A percentile compares a stretch with the other conserved stretches of the same genome.
phyloP scores from a whole-genome alignment of 306 rosid genomes.

The Casuarina glauca region DNA sequence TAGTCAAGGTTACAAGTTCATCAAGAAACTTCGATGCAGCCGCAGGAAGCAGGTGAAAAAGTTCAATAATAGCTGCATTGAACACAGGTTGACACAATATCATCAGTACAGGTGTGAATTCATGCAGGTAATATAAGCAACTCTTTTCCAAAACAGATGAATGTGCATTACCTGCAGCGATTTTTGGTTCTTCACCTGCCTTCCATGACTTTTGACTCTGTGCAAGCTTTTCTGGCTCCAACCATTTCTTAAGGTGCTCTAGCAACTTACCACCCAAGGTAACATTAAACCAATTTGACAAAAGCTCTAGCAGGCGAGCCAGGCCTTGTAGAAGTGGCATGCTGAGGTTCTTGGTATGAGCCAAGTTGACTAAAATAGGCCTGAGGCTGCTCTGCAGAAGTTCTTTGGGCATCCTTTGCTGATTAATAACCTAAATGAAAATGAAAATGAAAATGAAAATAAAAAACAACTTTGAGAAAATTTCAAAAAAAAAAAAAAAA shows the following conservation, averaged over 20 bases:
- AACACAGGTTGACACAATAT: slow-evolving; percentile 18
- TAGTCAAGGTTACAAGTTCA: slow-evolving; percentile 94
- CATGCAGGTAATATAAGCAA: slow-evolving; percentile 26
- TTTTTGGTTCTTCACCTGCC: slow-evolving; percentile 99
- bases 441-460: slow-evolving; percentile 27
- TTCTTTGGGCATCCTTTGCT: slow-evolving; percentile 94
- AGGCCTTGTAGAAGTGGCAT: slow-evolving; percentile 99
- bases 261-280: slow-evolving; percentile 90
- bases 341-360: slow-evolving; percentile 91
- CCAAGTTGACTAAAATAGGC: slow-evolving; percentile 95
- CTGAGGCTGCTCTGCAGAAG: slow-evolving; percentile 96
- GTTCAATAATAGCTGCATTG: slow-evolving; percentile 91
- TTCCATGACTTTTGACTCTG: slow-evolving; percentile 96
- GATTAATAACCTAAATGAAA: slow-evolving; percentile 81
- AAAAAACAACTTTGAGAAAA: slow-evolving; percentile 10
- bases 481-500: background rate
- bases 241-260: slow-evolving; percentile 98
- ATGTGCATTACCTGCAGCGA: slow-evolving; percentile 82
- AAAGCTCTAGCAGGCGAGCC: slow-evolving; percentile 92
- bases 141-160: slow-evolving; percentile 27
- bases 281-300: slow-evolving; percentile 98
- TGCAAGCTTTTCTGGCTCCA: slow-evolving; percentile 98
- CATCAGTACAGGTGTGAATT: slow-evolving; percentile 21
- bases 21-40: slow-evolving; percentile 98
- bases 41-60: slow-evolving; percentile 91